phyloP scores from a whole-genome alignment of 148 eudicot genomes.

The Limonium bicolor region DNA sequence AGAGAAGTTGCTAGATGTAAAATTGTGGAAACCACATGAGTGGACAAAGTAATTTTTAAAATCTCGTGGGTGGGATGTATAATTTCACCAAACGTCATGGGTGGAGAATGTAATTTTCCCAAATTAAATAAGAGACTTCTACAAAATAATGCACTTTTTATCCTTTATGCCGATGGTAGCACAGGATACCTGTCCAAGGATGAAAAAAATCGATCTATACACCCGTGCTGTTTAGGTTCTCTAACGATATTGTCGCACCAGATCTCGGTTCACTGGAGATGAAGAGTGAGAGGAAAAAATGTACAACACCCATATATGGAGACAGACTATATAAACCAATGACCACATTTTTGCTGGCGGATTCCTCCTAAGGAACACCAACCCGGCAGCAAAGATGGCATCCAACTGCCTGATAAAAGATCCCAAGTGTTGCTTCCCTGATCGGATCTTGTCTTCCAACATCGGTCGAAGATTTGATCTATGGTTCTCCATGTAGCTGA shows the following conservation, averaged over 20 bases:
- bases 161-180: too few species aligned
- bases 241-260: constrained; percentile 68
- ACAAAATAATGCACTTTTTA: too few species aligned
- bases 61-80: too few species aligned
- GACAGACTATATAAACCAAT: constrained; percentile 42
- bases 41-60: too few species aligned
- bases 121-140: too few species aligned
- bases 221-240: constrained; percentile 55
- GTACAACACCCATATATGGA: constrained; percentile 71
- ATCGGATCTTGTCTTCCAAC: constrained; percentile 38
- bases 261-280: constrained; percentile 44
- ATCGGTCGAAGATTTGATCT: constrained; percentile 47
- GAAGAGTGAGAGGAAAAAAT: constrained; percentile 53
- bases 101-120: too few species aligned
- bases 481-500: constrained; percentile 28
- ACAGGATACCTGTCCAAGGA: too few species aligned
- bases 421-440: constrained; percentile 70
- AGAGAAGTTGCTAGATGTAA: too few species aligned
- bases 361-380: constrained; percentile 56
- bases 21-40: too few species aligned
- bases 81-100: too few species aligned
- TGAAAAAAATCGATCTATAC: too few species aligned
- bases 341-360: constrained; percentile 65
- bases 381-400: constrained; percentile 54
- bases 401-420: constrained; percentile 76